phyloP scores from a whole-genome alignment of 2,329 filamentous ascomycete species.

The Exophiala aquamarina region DNA sequence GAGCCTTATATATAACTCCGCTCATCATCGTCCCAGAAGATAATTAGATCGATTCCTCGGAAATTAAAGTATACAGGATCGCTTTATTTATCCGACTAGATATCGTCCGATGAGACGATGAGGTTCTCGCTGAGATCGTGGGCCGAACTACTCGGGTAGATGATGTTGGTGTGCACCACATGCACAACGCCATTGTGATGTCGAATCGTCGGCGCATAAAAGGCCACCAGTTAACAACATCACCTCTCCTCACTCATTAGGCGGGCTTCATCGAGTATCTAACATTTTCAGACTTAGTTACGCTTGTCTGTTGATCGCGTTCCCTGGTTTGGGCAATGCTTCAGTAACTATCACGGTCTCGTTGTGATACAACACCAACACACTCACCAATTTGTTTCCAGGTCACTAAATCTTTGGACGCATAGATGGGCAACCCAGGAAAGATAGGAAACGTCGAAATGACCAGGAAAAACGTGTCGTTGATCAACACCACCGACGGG shows the following conservation, averaged over 20 bases:
- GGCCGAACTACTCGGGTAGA: slow-evolving; percentile 45
- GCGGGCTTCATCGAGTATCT: not conserved
- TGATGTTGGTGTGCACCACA: slow-evolving; percentile 47
- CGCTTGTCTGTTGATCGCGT: slow-evolving; percentile 33
- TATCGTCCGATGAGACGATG: slow-evolving; percentile 54
- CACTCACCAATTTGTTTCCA: slow-evolving; percentile 39
- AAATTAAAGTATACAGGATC: slow-evolving; percentile 57
- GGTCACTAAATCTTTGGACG: slow-evolving; percentile 47
- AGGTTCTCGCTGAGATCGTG: slow-evolving; percentile 55
- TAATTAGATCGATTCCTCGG: slow-evolving; percentile 55
- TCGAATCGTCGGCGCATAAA: slow-evolving; percentile 39
- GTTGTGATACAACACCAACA: too few relatives aligned
- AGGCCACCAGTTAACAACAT: slow-evolving; percentile 3
- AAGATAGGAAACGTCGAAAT: slow-evolving; percentile 65
- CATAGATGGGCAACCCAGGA: slow-evolving; percentile 60
- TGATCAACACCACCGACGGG: slow-evolving; percentile 55
- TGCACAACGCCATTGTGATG: slow-evolving; percentile 48
- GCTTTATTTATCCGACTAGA: slow-evolving; percentile 53
- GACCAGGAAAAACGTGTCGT: slow-evolving; percentile 56
- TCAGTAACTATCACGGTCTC: too few relatives aligned
- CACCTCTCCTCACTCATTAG: not conserved
- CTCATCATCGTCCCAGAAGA: slow-evolving; percentile 53
- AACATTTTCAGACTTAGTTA: slow-evolving; percentile 19
- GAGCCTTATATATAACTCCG: slow-evolving; percentile 50
- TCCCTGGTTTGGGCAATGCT: too few relatives aligned